Percentiles rank a stretch among this genome's conserved stretches.
Conservation (phyloP, 345 rosid species). For the Odontarrhena argentea region DNA sequence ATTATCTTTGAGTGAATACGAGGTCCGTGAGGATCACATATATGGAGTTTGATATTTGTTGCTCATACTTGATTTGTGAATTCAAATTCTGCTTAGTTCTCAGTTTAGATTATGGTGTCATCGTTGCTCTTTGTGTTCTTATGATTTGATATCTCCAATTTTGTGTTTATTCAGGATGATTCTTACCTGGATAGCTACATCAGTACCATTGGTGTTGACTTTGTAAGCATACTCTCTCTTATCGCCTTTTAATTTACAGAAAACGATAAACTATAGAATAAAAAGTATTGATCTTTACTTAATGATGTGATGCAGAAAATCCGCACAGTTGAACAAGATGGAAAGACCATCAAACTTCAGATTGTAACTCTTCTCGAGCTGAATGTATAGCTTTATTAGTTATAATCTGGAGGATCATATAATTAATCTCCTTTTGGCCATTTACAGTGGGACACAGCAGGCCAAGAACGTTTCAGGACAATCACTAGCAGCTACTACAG, state of each 20-base stretch:
- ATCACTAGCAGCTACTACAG: conserved; percentile 92
- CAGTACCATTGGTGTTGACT: conserved; percentile 70
- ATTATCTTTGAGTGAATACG: neutral
- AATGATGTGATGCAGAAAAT: conserved; percentile 49
- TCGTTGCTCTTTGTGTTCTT: neutral
- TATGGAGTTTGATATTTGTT: conserved; percentile 1
- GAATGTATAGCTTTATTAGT: neutral
- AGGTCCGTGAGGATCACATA: neutral
- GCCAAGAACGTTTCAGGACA: conserved; percentile 92
- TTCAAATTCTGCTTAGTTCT: neutral
- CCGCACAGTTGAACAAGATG: conserved; percentile 66
- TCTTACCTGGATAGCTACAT: conserved; percentile 62
- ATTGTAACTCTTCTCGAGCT: conserved; percentile 44
- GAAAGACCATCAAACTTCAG: conserved; percentile 64
- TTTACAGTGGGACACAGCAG: conserved; percentile 92
- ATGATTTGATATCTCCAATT: neutral
- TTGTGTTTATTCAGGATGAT: conserved; percentile 50
- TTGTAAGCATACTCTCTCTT: conserved; percentile 41
- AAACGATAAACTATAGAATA: no score
- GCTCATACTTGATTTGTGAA: neutral
- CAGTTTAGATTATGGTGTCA: neutral
- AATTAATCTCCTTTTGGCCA: neutral
- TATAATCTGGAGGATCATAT: neutral
- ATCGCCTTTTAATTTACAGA: neutral
- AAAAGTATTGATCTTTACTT: conserved; percentile 1